A percentile compares a stretch with the other conserved stretches of the same genome.
phyloP scores from a whole-genome alignment of 257 asterid species.

The Solanum gracilifrons region DNA sequence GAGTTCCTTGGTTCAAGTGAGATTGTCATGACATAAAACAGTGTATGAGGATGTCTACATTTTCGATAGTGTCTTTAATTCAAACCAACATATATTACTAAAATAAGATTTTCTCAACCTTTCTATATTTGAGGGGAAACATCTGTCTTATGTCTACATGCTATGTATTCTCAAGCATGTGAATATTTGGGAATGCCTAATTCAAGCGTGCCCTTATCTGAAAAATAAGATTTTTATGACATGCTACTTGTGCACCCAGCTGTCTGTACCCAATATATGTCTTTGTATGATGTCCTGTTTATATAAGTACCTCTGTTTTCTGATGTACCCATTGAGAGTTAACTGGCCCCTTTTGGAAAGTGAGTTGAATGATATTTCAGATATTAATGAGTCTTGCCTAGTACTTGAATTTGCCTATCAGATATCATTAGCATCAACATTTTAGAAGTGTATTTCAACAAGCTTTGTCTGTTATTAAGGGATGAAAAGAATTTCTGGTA shows the following conservation, averaged over 20 bases:
- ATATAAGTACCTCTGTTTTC: background rate
- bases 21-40: background rate
- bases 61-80: background rate
- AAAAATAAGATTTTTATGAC: background rate
- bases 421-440: background rate
- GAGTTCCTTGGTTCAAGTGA: background rate
- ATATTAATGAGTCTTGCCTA: background rate
- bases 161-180: background rate
- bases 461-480: background rate
- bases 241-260: background rate
- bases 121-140: background rate
- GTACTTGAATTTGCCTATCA: background rate
- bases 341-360: background rate
- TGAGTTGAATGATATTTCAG: background rate
- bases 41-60: background rate
- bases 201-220: background rate
- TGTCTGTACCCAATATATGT: background rate
- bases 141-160: background rate
- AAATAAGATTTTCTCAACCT: background rate
- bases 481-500: background rate
- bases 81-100: background rate
- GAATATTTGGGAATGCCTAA: background rate
- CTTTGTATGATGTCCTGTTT: background rate
- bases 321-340: background rate
- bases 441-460: background rate